Evolutionary conservation across 106 monocot genomes (phyloP).

Genomic region (Cymbidium sinense): DNA sequence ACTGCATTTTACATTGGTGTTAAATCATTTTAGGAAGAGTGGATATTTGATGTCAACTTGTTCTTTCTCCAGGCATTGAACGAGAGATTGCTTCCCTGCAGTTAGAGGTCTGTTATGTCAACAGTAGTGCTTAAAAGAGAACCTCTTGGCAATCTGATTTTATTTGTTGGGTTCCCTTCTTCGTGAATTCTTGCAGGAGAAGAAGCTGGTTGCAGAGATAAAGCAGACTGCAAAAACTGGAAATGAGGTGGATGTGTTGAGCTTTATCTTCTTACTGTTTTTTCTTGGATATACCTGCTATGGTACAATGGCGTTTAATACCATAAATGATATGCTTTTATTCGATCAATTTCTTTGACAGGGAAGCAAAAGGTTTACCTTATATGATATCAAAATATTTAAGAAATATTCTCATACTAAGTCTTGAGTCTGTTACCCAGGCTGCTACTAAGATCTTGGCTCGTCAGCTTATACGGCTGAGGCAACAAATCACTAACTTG

Average conservation of each 20-base stretch:
- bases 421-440: slow-evolving; percentile 18
- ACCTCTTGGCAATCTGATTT: not conserved
- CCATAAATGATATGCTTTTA: not conserved
- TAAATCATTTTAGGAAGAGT: not conserved
- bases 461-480: slow-evolving; percentile 82
- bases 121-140: not conserved
- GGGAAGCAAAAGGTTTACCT: not conserved
- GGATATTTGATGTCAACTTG: not conserved
- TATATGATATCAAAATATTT: not conserved
- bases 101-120: slow-evolving; percentile 45
- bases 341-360: not conserved
- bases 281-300: not conserved
- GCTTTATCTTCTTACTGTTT: not conserved
- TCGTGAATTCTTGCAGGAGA: slow-evolving; percentile 55
- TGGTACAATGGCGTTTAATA: not conserved
- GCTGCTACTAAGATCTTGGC: slow-evolving; percentile 93
- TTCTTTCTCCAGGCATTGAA: slow-evolving; percentile 52
- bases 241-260: slow-evolving; percentile 57
- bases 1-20: not conserved
- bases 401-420: not conserved
- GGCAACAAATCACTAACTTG: slow-evolving; percentile 96
- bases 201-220: slow-evolving; percentile 85
- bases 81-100: slow-evolving; percentile 82
- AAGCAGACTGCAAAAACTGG: slow-evolving; percentile 94
- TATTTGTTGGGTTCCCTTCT: not conserved